Evolutionary conservation across 1,284 basidiomycete genomes (phyloP), one percentile per base, ranked within the genome.

Genomic region (Veloboletus limbatus): DNA sequence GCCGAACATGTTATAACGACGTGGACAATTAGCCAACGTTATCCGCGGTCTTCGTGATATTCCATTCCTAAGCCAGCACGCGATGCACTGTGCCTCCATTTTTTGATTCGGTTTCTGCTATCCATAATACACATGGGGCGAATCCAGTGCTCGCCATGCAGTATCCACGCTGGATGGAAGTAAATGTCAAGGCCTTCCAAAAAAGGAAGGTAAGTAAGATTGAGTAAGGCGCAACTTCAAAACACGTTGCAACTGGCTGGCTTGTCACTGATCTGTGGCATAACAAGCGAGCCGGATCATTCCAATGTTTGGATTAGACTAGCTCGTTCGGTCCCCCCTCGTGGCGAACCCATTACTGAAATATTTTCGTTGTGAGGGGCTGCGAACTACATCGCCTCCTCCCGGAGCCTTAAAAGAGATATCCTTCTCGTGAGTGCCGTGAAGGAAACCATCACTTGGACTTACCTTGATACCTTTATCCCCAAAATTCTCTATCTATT

Each of bases 201-300:
- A 56, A 63, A 51, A 60, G 64, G 64, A 51, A 67, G 45, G 44
- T 50, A 20, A 62, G 56, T 45, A 62, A 28, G 60, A 60, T 62
- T 47, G 49, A 37, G 45, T 40, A 43, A 54, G 40, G 48, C 54
- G 48, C 51, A 53, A 56, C 51, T 30, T 31, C 40, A 49, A 52
- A 55, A 65, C 60, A 65, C 56, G 59, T 47, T 60, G 60, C 24
- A 46, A 28, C 45, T 6, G 45, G 35, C 52, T 60, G 52, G 54
- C 48, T 25, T 45, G 45, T 50, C 50, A n/a, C n/a, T n/a, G n/a
- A 36, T 41, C 34, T 28, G 35, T 51, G 33, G 36, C 43, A 43
- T 42, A 37, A 25, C 47, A 27, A 42, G 45, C 36, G 49, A 56
- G 33, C 55, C 47, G 26, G 49, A 31, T 45, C 43, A 45, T 28